phyloP scores from a whole-genome alignment of 805 yeast genomes.

The Monosporozyma unispora region DNA sequence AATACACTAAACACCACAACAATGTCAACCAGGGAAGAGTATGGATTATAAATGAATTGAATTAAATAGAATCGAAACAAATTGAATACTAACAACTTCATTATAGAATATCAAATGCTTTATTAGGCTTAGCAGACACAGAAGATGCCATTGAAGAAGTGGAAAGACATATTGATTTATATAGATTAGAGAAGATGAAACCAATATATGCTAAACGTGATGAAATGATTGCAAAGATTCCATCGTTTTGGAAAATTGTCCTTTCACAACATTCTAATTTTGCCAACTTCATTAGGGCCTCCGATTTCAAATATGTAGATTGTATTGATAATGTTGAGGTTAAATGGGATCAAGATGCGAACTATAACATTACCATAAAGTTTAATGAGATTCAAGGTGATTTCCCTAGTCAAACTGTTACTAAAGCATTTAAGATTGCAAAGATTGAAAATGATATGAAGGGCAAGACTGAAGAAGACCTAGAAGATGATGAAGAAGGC shows the following conservation, averaged over 20 bases:
- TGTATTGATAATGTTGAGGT: slow-evolving; percentile 55
- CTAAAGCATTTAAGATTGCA: slow-evolving; percentile 47
- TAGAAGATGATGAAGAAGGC: slow-evolving; percentile 24
- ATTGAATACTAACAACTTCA: not conserved
- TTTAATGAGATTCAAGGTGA: slow-evolving; percentile 43
- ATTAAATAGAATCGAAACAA: not conserved
- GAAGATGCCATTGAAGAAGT: slow-evolving; percentile 51
- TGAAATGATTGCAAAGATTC: slow-evolving; percentile 42
- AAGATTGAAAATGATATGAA: slow-evolving; percentile 17
- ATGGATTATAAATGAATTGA: not conserved
- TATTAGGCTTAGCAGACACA: slow-evolving; percentile 40
- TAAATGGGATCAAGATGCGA: slow-evolving; percentile 37
- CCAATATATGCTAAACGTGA: slow-evolving; percentile 54
- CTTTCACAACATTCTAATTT: slow-evolving; percentile 78
- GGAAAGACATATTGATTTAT: slow-evolving; percentile 50
- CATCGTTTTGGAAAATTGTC: slow-evolving; percentile 82
- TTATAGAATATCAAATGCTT: slow-evolving; percentile 10
- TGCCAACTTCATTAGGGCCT: slow-evolving; percentile 65
- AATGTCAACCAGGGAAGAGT: slow-evolving; percentile 1
- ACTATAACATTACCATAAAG: slow-evolving; percentile 51
- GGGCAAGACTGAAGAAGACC: slow-evolving; percentile 7
- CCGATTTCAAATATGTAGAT: slow-evolving; percentile 72
- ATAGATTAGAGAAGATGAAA: slow-evolving; percentile 43
- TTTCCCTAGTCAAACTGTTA: slow-evolving; percentile 48
- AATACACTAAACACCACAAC: not conserved